Evolutionary conservation across 768 basidiomycete genomes (phyloP).

Genomic region (Floccularia luteovirens): DNA sequence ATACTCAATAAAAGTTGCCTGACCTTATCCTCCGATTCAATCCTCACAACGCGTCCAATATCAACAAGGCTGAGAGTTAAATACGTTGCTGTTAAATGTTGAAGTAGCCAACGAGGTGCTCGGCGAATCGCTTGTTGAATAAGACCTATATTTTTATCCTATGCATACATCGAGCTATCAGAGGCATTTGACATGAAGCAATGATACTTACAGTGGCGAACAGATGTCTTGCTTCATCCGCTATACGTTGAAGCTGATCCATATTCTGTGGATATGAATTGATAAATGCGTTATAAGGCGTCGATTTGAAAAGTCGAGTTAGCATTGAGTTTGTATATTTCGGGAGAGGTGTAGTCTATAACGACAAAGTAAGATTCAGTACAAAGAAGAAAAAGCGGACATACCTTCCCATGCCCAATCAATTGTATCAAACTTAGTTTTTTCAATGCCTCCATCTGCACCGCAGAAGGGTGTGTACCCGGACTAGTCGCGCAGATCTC

Average conservation of each 20-base stretch:
- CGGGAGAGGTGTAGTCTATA: conserved; percentile 45
- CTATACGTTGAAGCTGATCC: conserved; percentile 32
- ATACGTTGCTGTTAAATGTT: conserved; percentile 78
- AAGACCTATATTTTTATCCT: conserved; percentile 75
- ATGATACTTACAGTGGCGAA: conserved; percentile 54
- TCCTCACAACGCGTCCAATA: conserved; percentile 50
- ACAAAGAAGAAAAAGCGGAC: conserved; percentile 4
- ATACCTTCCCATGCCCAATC: conserved; percentile 68
- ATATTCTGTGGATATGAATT: conserved; percentile 57
- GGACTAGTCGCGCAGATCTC: conserved; percentile 72
- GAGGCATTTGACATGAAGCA: too few species aligned
- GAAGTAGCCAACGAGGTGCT: conserved; percentile 72
- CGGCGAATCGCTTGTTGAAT: conserved; percentile 57
- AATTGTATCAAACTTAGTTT: conserved; percentile 76
- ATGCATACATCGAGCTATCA: too few species aligned
- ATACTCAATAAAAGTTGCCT: conserved; percentile 60
- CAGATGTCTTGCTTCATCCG: conserved; percentile 44
- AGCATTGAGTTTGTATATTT: conserved; percentile 66
- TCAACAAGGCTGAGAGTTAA: conserved; percentile 69
- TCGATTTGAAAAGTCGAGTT: conserved; percentile 53
- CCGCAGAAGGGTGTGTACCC: conserved; percentile 46
- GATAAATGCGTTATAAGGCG: conserved; percentile 58
- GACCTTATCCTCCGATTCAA: conserved; percentile 46
- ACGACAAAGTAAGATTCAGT: background rate
- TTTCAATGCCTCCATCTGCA: conserved; percentile 85